Evolutionary conservation across 768 basidiomycete genomes (phyloP).

Genomic region (Butyriboletus loyo): DNA sequence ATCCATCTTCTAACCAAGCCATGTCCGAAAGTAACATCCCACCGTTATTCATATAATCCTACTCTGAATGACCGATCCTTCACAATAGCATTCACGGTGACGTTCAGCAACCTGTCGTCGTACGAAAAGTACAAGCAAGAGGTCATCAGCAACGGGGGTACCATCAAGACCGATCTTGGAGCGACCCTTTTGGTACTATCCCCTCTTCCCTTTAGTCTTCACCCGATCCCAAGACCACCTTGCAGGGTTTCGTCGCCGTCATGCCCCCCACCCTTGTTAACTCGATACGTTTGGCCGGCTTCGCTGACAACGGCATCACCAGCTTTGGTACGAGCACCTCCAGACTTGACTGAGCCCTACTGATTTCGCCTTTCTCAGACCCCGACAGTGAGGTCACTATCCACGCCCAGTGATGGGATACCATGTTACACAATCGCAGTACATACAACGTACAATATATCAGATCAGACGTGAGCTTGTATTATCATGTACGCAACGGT

Average conservation of each 20-base stretch:
- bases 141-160: not conserved
- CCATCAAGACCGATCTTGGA: conserved; percentile 14
- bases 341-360: not conserved
- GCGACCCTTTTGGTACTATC: not conserved
- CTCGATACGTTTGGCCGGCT: not conserved
- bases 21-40: no score
- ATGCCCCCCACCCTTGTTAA: not conserved
- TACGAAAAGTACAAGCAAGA: conserved; percentile 14
- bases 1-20: no score
- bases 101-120: not conserved
- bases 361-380: conserved; percentile 12
- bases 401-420: not conserved
- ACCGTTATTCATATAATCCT: no score
- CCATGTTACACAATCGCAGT: not conserved
- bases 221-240: not conserved
- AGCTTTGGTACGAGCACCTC: conserved; percentile 11
- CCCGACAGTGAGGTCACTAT: conserved; percentile 5
- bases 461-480: not conserved
- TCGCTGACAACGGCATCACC: conserved; percentile 6
- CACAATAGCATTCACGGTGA: conserved; percentile 10
- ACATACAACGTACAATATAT: not conserved
- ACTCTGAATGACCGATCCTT: not conserved
- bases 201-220: not conserved
- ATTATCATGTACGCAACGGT: not conserved
- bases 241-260: conserved; percentile 19